Percentiles rank a stretch among this genome's conserved stretches.
phyloP scores from a whole-genome alignment of 192 early-diverging fungal genomes.

The Podila epicladia region DNA sequence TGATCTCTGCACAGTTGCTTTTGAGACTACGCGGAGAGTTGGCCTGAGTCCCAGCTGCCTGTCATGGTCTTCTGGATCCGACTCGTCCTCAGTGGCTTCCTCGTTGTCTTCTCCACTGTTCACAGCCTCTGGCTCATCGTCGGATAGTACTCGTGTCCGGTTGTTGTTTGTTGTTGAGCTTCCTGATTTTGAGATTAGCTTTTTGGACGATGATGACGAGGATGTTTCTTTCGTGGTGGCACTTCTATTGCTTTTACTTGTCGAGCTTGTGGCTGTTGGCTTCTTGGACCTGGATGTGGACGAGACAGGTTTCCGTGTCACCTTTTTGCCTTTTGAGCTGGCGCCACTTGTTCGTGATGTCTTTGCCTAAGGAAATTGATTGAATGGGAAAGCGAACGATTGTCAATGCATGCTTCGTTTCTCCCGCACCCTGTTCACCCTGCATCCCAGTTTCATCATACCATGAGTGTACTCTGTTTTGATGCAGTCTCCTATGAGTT shows the following conservation, averaged over 20 bases:
- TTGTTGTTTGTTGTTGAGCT: not conserved
- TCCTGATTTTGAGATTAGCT: not conserved
- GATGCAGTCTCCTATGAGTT: too few species aligned
- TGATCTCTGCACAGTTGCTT: constrained; percentile 11
- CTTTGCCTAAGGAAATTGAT: not conserved
- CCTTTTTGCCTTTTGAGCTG: constrained; percentile 3
- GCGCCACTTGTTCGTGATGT: not conserved
- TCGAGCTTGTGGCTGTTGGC: not conserved
- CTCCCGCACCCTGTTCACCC: too few species aligned
- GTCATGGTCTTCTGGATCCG: constrained; percentile 17
- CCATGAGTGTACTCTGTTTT: too few species aligned
- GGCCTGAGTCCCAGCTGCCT: constrained; percentile 25
- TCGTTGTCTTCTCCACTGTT: constrained; percentile 3
- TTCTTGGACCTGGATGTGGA: not conserved
- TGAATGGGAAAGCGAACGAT: not conserved
- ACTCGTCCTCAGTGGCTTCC: not conserved
- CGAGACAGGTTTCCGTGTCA: not conserved
- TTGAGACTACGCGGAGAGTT: constrained; percentile 35
- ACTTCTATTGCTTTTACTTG: not conserved
- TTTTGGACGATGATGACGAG: constrained; percentile 2
- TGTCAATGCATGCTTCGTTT: too few species aligned
- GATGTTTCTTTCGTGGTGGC: not conserved
- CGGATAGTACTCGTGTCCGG: constrained; percentile 11
- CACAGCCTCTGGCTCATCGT: constrained; percentile 15
- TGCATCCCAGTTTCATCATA: too few species aligned